phyloP scores from a whole-genome alignment of 176 grass and related monocot species.

The Zizania latifolia region DNA sequence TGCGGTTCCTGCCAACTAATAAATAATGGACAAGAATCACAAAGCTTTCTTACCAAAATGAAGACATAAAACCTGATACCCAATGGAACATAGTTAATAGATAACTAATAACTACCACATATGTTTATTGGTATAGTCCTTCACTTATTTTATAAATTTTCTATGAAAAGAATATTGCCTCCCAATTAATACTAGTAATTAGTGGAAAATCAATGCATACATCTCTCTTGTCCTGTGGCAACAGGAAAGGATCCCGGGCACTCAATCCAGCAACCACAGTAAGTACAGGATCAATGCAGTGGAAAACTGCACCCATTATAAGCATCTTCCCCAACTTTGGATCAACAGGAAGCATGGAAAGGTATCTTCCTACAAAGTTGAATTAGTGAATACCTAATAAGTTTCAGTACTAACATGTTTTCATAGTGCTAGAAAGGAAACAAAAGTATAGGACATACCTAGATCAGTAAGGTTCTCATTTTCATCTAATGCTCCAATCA shows the following conservation, averaged over 20 bases:
- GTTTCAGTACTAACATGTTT: constrained; percentile 21
- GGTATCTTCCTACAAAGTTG: constrained; percentile 64
- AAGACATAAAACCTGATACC: background rate
- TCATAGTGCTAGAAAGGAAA: background rate
- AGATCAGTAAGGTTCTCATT: constrained; percentile 83
- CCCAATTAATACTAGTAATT: background rate
- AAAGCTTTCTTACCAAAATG: background rate
- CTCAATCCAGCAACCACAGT: constrained; percentile 88
- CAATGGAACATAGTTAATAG: background rate
- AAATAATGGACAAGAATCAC: constrained; percentile 2
- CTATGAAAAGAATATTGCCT: background rate
- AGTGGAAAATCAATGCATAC: constrained; percentile 42
- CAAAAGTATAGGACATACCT: constrained; percentile 42
- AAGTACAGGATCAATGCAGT: constrained; percentile 85
- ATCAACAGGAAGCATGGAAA: constrained; percentile 97
- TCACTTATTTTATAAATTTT: background rate
- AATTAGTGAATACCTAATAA: constrained; percentile 24
- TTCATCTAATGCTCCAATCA: constrained; percentile 86
- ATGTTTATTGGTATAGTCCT: background rate
- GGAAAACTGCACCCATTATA: constrained; percentile 93
- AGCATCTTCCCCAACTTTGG: constrained; percentile 98
- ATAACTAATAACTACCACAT: background rate
- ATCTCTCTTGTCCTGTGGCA: constrained; percentile 95
- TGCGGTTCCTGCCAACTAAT: constrained; percentile 87
- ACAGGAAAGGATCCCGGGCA: constrained; percentile 84